These are phyloP conservation scores for Petasospora fabianii DNA, from an alignment of 1,139 yeast species.

Conservation along the genomic window DNA sequence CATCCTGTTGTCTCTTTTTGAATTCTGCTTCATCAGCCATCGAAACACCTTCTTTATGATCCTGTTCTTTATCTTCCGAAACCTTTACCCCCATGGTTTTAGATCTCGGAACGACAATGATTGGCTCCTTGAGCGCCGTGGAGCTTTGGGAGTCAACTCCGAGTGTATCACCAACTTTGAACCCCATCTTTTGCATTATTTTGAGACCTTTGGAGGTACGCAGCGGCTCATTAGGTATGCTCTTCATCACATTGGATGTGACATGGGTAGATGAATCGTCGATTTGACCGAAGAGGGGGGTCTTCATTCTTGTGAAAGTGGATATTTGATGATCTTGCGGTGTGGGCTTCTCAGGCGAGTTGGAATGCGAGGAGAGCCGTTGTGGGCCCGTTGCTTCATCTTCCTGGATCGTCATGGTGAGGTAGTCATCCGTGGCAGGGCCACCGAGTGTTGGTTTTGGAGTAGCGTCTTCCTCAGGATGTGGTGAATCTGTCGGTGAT, in stretches of 20 bases:
- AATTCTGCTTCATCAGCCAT: constrained; percentile 21
- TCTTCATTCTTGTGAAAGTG: constrained; percentile 11
- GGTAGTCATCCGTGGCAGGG: constrained; percentile 14
- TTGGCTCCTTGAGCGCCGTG: constrained; percentile 24
- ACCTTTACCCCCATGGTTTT: constrained; percentile 15
- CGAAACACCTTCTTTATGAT: constrained; percentile 4
- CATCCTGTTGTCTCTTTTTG: constrained; percentile 24
- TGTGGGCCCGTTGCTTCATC: constrained; percentile 11
- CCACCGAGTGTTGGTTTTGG: background rate
- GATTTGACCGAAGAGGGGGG: constrained; percentile 15
- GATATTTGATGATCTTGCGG: background rate
- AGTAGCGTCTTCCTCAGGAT: constrained; percentile 1
- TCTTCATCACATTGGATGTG: too few species aligned
- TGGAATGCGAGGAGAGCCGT: too few species aligned
- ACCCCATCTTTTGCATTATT: constrained; percentile 59
- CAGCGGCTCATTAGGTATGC: too few species aligned
- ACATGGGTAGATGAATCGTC: too few species aligned
- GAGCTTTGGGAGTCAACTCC: constrained; percentile 31
- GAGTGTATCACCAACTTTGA: constrained; percentile 40
- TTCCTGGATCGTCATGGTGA: constrained; percentile 17
- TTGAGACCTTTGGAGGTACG: constrained; percentile 41
- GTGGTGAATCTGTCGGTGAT: background rate
- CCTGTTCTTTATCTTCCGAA: background rate
- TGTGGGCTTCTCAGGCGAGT: too few species aligned
- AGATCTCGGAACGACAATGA: constrained; percentile 27